Percentiles rank a stretch among this genome's conserved stretches.
Conservation (phyloP, 2,329 filamentous ascomycete genomes). For the Trichoderma oligosporum region DNA sequence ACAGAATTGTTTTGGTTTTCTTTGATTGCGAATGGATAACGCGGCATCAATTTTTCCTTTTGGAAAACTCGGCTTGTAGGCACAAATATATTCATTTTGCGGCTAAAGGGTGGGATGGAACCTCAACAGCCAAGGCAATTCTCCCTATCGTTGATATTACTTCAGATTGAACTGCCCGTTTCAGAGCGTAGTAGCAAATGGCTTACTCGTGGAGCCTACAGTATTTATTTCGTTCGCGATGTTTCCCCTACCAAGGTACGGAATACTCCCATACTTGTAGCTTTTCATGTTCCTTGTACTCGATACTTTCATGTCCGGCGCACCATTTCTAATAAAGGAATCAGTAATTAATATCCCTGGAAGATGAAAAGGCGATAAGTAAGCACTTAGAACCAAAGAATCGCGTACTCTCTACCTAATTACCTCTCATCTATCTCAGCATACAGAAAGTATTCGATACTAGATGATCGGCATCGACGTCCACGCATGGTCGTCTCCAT, state of each 20-base stretch:
- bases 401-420: neutral
- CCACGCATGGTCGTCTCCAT: neutral
- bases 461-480: neutral
- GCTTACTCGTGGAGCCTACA: neutral
- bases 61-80: neutral
- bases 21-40: constrained; percentile 15
- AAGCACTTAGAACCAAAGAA: no score
- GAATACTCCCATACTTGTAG: no score
- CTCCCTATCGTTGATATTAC: neutral
- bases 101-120: constrained; percentile 6
- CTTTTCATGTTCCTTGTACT: neutral
- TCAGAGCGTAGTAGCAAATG: neutral
- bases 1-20: neutral
- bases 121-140: neutral
- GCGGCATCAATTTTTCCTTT: neutral
- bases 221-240: no score
- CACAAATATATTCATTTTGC: neutral
- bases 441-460: neutral
- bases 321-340: neutral
- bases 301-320: neutral
- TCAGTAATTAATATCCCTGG: constrained; percentile 7
- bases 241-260: no score
- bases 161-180: neutral
- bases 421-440: neutral
- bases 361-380: neutral